Evolutionary conservation across 2,329 filamentous ascomycete species (phyloP).

Genomic region (Geoglossum cookeanum): DNA sequence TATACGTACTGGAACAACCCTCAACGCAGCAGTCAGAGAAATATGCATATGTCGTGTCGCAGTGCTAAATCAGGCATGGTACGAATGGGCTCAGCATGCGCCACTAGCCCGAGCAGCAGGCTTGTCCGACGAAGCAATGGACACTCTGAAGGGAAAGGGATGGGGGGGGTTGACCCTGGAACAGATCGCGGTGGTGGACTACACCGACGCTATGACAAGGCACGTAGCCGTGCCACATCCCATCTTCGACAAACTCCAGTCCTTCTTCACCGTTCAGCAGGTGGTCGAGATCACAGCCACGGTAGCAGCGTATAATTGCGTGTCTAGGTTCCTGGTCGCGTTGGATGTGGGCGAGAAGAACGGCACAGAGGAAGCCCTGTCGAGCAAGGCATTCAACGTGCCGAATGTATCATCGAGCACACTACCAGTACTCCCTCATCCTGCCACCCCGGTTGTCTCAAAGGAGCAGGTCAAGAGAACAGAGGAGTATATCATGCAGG

Average conservation of each 20-base stretch:
- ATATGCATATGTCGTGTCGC: constrained; percentile 67
- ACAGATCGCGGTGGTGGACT: constrained; percentile 51
- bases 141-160: constrained; percentile 16
- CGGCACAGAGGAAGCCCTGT: neutral
- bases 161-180: constrained; percentile 29
- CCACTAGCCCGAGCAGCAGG: constrained; percentile 43
- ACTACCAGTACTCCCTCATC: neutral
- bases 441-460: neutral
- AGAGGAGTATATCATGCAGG: neutral
- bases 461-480: neutral
- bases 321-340: constrained; percentile 67
- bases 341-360: constrained; percentile 33
- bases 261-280: constrained; percentile 46
- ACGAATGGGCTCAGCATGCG: constrained; percentile 67
- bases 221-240: constrained; percentile 48
- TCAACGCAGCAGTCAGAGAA: constrained; percentile 44
- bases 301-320: constrained; percentile 66
- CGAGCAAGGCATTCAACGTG: neutral
- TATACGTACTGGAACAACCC: constrained; percentile 32
- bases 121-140: constrained; percentile 29
- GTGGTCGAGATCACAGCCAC: constrained; percentile 68
- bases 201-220: constrained; percentile 70
- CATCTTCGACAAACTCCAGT: constrained; percentile 45
- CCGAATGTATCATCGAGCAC: neutral
- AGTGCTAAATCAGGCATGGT: constrained; percentile 62